Evolutionary conservation across 1,284 basidiomycete genomes (phyloP).

Genomic region (Malassezia pachydermatis): DNA sequence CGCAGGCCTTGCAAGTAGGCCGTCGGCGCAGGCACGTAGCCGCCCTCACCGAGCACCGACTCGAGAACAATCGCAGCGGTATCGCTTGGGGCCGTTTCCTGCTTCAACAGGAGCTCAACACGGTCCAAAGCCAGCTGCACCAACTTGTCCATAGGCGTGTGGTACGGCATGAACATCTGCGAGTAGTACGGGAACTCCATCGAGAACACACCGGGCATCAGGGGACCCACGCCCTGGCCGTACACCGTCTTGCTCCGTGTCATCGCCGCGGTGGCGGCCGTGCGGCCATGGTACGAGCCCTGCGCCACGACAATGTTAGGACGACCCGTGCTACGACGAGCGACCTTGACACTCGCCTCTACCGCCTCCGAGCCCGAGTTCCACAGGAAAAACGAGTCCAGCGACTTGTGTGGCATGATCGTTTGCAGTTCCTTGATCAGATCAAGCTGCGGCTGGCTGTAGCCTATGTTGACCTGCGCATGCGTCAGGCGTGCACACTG

Average conservation of each 20-base stretch:
- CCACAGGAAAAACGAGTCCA: conserved; percentile 71
- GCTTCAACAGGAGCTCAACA: conserved; percentile 68
- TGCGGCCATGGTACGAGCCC: conserved; percentile 48
- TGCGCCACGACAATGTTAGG: conserved; percentile 87
- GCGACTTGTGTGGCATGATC: conserved; percentile 67
- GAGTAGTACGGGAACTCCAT: conserved; percentile 90
- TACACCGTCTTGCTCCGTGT: conserved; percentile 86
- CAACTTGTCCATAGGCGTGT: conserved; percentile 60
- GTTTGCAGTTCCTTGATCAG: conserved; percentile 32
- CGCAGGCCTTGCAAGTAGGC: conserved; percentile 71
- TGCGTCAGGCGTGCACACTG: conserved; percentile 43
- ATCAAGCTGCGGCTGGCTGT: conserved; percentile 29
- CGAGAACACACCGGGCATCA: conserved; percentile 77
- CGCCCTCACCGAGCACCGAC: conserved; percentile 81
- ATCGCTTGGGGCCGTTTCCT: conserved; percentile 72
- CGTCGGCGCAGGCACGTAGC: conserved; percentile 78
- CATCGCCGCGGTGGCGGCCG: conserved; percentile 66
- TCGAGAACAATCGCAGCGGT: conserved; percentile 87
- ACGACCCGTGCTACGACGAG: conserved; percentile 62
- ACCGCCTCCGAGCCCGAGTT: conserved; percentile 87
- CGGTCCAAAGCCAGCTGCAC: conserved; percentile 66
- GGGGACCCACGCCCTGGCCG: conserved; percentile 63
- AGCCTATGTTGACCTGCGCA: conserved; percentile 45
- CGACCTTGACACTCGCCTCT: conserved; percentile 61
- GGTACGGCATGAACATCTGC: conserved; percentile 60